Evolutionary conservation across 495 filamentous ascomycete species (phyloP).

Genomic region (Talaromyces adpressus): DNA sequence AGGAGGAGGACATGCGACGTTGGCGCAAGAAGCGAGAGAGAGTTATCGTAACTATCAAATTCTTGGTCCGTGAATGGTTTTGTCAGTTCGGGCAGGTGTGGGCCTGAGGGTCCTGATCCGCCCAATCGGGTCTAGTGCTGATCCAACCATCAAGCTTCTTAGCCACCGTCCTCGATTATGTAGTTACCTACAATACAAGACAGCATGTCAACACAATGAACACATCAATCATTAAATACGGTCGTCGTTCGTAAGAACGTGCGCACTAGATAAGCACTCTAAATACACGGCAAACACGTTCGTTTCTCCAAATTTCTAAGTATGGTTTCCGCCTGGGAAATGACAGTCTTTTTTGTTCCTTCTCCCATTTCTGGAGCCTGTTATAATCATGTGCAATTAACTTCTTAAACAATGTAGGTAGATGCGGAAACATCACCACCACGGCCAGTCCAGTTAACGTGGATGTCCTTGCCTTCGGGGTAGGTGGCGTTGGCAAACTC

Average conservation of each 20-base stretch:
- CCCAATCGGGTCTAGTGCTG: background rate
- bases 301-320: constrained; percentile 1
- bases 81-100: constrained; percentile 3
- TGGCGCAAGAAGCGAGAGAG: constrained; percentile 3
- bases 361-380: background rate
- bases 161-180: background rate
- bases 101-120: background rate
- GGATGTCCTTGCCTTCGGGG: constrained; percentile 81
- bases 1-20: background rate
- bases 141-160: background rate
- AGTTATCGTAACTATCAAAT: background rate
- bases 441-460: constrained; percentile 99
- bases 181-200: too few species aligned
- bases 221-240: constrained; percentile 5
- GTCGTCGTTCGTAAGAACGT: background rate
- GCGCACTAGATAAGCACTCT: background rate
- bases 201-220: background rate
- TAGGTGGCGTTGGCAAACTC: constrained; percentile 77
- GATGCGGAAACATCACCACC: constrained; percentile 95
- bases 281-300: constrained; percentile 4
- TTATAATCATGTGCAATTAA: background rate
- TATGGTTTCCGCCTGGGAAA: constrained; percentile 1
- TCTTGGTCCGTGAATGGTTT: too few species aligned
- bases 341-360: background rate
- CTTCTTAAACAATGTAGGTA: constrained; percentile 85